Conservation (phyloP, 495 filamentous ascomycete genomes). For the Neurospora sp. region DNA sequence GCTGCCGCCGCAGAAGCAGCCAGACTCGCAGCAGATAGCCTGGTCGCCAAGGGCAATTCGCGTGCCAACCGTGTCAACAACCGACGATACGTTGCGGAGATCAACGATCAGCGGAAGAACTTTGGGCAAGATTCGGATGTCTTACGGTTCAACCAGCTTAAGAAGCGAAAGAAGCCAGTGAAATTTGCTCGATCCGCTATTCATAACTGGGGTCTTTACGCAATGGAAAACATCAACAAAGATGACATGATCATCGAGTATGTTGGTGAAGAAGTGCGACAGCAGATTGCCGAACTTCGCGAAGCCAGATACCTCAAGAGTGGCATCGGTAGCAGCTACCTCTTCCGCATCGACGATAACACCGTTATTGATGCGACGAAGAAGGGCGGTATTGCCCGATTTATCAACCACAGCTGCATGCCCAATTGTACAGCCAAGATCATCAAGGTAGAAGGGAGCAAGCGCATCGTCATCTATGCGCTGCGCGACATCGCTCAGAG, state of each 20-base stretch:
- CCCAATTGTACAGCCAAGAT: constrained; percentile 99
- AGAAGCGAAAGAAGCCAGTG: constrained; percentile 98
- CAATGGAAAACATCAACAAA: constrained; percentile 91
- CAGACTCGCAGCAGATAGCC: constrained; percentile 68
- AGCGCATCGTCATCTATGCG: constrained; percentile 97
- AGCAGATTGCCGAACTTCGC: constrained; percentile 90
- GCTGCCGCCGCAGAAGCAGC: constrained; percentile 59
- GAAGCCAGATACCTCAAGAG: constrained; percentile 89
- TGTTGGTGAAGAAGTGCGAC: constrained; percentile 92
- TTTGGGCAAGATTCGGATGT: constrained; percentile 79
- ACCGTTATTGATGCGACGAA: constrained; percentile 98
- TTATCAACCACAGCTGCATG: constrained; percentile 98
- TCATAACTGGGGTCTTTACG: constrained; percentile 97
- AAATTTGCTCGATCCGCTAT: constrained; percentile 97
- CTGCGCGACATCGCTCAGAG: constrained; percentile 87
- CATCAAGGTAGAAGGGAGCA: constrained; percentile 98
- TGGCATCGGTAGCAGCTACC: constrained; percentile 92
- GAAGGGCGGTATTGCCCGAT: constrained; percentile 92
- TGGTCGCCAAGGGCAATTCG: constrained; percentile 65
- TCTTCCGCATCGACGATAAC: constrained; percentile 97
- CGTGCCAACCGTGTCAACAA: constrained; percentile 91
- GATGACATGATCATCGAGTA: constrained; percentile 99
- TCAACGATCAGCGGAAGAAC: constrained; percentile 86
- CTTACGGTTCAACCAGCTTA: constrained; percentile 95
- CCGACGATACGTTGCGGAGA: constrained; percentile 82